phyloP scores from a whole-genome alignment of 495 filamentous ascomycete species.

The Talaromyces borbonicus region DNA sequence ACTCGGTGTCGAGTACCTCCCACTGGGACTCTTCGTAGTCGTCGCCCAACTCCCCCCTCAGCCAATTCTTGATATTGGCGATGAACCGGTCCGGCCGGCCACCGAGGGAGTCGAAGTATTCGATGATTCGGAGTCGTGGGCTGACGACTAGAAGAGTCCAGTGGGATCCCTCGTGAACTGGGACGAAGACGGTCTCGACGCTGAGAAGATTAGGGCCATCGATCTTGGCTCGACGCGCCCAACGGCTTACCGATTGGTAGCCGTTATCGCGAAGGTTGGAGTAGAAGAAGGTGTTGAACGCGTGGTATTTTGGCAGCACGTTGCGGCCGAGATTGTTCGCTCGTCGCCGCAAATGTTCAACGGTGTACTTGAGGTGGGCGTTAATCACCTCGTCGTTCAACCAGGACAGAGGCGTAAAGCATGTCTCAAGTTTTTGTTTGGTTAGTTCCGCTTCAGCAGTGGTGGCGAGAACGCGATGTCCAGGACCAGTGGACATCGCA shows the following conservation, averaged over 20 bases:
- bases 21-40: conserved; percentile 54
- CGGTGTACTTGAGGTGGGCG: conserved; percentile 49
- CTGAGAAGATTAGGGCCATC: conserved; percentile 42
- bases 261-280: conserved; percentile 45
- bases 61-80: conserved; percentile 40
- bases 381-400: conserved; percentile 81
- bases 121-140: conserved; percentile 50
- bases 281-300: conserved; percentile 67
- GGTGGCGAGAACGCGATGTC: conserved; percentile 25
- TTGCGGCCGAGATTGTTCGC: conserved; percentile 32
- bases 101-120: conserved; percentile 67
- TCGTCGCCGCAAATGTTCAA: conserved; percentile 47
- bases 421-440: conserved; percentile 53
- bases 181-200: conserved; percentile 53
- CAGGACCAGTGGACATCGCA: conserved; percentile 20
- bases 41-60: conserved; percentile 46
- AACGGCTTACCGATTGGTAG: conserved; percentile 36
- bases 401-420: conserved; percentile 46
- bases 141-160: conserved; percentile 65
- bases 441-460: conserved; percentile 48
- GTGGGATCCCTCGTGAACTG: conserved; percentile 38
- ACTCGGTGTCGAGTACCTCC: conserved; percentile 36
- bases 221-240: conserved; percentile 48
- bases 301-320: conserved; percentile 52
- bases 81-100: conserved; percentile 25